A percentile compares a stretch with the other conserved stretches of the same genome.
Evolutionary conservation across 306 rosid genomes (phyloP).

Genomic region (Malus domestica): DNA sequence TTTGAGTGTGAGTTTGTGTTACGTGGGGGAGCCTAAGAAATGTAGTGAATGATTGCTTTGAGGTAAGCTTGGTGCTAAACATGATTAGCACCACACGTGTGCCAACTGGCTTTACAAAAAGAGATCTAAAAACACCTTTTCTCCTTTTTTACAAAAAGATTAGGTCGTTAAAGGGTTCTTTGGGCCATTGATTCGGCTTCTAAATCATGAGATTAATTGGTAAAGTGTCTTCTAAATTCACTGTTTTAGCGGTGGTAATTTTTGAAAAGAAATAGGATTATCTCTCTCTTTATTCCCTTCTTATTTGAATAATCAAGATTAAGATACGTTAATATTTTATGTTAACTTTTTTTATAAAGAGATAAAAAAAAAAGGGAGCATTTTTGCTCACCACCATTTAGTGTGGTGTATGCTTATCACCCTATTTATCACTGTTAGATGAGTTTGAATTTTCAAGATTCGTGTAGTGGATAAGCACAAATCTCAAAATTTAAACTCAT

Average conservation of each 20-base stretch:
- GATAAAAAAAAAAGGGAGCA: too few relatives aligned
- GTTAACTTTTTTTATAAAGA: too few relatives aligned
- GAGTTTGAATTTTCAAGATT: too few relatives aligned
- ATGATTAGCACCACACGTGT: slow-evolving; percentile 88
- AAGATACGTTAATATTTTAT: too few relatives aligned
- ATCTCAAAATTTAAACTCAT: too few relatives aligned
- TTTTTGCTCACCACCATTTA: too few relatives aligned
- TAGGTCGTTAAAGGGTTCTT: slow-evolving; percentile 11
- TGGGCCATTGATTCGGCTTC: slow-evolving; percentile 26
- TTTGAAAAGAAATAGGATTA: background rate
- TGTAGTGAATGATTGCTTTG: slow-evolving; percentile 62
- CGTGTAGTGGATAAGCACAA: too few relatives aligned
- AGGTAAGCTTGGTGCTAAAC: slow-evolving; percentile 65
- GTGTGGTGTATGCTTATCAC: too few relatives aligned
- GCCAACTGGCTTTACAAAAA: slow-evolving; percentile 61
- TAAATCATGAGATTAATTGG: slow-evolving; percentile 33
- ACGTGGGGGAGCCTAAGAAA: slow-evolving; percentile 39
- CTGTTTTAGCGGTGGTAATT: background rate
- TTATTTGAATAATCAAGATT: too few relatives aligned
- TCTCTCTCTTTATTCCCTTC: too few relatives aligned
- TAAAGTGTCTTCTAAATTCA: slow-evolving; percentile 22
- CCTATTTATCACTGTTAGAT: too few relatives aligned
- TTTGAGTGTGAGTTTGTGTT: background rate
- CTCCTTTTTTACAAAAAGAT: slow-evolving; percentile 5
- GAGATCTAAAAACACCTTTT: background rate